Base-by-base conservation (phyloP, 495 filamentous ascomycete species). In the Aspergillus ellipticus region DNA sequence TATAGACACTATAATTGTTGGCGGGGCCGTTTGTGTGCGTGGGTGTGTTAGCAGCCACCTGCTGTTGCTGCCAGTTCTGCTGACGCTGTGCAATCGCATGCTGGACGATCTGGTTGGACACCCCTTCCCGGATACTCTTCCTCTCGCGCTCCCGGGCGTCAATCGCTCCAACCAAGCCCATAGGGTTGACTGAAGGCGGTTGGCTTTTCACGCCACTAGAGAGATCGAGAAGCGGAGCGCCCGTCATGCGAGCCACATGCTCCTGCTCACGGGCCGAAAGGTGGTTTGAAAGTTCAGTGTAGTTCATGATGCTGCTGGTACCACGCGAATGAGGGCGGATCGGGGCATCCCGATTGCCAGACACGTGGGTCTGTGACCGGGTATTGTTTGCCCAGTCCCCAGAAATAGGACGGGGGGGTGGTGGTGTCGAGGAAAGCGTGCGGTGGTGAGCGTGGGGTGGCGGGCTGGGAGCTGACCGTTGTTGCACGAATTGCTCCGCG, bases 211-310 rank as follows among this genome's bases (percentile, higher is more conserved):
- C 81, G 10, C 82, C 78, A 19, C 60, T 68, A 19, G 83, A 82
- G 65, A 94, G 74, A 31, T 85, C 86, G 60, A 96, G 85, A 57
- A 97, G 79, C 2, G 93, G 87, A 1, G 85, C 87, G 0, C 89
- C 89, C 6, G 93, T 96, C 56, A 89, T 78, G 29, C 90, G 83
- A n/a, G 93, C 89, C 26, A 97, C 85, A 64, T 96, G 88, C 67
- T 96, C 90, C 64, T 96, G 93, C 68, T 97, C 93, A 7, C 89
- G 87, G n/a, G 93, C 93, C 15, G 92, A 93, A 17, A 96, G 81
- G 53, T 86, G 82, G 2, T 77, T 78, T n/a, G 83, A 80, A 28
- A 82, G 58, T 53, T 89, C 86, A 43, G 67, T 73, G 46, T 73
- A 64, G 51, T 70, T 72, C 35, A 79, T 68, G 62, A 79, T 61